A percentile compares a stretch with the other conserved stretches of the same genome.
These are phyloP conservation scores for Trichosporon sp. DNA, from an alignment of 1,284 basidiomycete species.

Conservation along the genomic window DNA sequence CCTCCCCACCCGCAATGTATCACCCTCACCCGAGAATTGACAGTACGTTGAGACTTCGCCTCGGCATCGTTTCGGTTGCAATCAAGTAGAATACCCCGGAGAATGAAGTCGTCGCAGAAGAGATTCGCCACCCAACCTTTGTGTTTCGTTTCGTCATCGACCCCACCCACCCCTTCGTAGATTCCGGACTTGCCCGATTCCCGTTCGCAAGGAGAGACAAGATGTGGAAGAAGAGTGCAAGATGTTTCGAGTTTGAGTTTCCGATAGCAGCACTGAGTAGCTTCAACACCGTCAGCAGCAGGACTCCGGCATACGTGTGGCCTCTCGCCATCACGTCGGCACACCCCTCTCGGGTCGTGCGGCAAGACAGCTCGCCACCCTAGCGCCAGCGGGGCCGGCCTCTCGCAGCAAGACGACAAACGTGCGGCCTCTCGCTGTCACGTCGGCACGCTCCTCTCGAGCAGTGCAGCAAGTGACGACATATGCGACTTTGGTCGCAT, in stretches of 20 bases:
- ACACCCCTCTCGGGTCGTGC: background rate
- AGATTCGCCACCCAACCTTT: slow-evolving; percentile 1
- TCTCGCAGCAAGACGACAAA: background rate
- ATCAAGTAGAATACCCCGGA: slow-evolving; percentile 8
- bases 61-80: slow-evolving; percentile 11
- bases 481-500: no score
- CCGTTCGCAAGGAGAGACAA: background rate
- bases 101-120: background rate
- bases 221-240: background rate
- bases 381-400: no score
- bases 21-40: slow-evolving; percentile 6
- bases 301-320: background rate
- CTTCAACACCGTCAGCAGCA: background rate
- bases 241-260: background rate
- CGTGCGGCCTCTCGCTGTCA: background rate
- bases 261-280: slow-evolving; percentile 4
- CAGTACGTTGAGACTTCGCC: slow-evolving; percentile 13
- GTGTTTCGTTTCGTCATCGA: background rate
- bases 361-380: background rate
- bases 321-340: background rate
- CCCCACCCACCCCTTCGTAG: background rate
- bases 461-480: background rate
- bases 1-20: slow-evolving; percentile 6
- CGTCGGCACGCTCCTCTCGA: slow-evolving; percentile 1
- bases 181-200: background rate